phyloP scores from a whole-genome alignment of 2,329 filamentous ascomycete species.

The Ophiostoma quercus region DNA sequence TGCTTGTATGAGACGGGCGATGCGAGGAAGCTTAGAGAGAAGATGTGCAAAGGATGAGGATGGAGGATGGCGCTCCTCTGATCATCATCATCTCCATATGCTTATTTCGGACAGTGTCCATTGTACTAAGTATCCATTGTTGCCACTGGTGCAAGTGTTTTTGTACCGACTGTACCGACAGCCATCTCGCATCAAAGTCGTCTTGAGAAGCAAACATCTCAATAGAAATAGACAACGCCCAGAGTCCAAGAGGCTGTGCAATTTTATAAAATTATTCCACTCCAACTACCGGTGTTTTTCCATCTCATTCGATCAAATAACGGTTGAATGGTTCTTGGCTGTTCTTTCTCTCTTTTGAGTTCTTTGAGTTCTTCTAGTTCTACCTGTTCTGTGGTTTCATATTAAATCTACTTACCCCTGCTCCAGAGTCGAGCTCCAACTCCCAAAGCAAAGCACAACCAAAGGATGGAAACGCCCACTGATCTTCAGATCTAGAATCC shows the following conservation, averaged over 20 bases:
- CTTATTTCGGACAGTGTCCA: no score
- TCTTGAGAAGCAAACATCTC: no score
- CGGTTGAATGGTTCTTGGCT: background rate
- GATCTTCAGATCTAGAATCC: background rate
- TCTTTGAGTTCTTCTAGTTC: background rate
- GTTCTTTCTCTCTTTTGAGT: background rate
- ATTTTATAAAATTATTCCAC: background rate
- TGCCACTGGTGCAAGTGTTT: no score
- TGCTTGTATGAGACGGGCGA: no score
- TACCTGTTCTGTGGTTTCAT: background rate
- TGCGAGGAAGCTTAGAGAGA: no score
- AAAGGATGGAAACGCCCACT: background rate
- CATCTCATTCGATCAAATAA: background rate
- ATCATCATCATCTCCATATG: no score
- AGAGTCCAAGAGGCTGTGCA: background rate
- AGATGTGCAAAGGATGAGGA: no score
- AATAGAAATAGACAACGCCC: background rate
- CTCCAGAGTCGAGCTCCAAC: background rate
- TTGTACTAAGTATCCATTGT: no score
- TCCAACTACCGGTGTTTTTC: background rate
- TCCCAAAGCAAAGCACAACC: background rate
- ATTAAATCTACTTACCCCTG: constrained; percentile 3
- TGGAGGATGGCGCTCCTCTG: no score
- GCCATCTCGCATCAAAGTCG: no score
- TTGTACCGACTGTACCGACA: no score